These are phyloP conservation scores for Bidens hawaiensis DNA, from an alignment of 140 eudicot genomes.

Conservation along the genomic window DNA sequence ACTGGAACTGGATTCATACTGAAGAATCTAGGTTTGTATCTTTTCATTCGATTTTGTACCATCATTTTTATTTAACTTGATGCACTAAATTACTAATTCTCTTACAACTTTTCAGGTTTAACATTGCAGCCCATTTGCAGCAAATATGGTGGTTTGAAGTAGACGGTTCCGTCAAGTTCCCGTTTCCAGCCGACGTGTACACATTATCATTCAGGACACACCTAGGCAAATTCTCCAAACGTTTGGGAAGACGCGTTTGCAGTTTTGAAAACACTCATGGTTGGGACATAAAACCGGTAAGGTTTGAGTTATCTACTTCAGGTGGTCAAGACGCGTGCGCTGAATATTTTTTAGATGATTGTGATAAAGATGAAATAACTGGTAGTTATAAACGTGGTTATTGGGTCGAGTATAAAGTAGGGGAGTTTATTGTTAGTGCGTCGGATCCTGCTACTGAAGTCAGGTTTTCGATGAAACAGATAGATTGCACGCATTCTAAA, in stretches of 20 bases:
- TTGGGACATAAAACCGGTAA: conserved; percentile 81
- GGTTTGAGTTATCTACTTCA: conserved; percentile 65
- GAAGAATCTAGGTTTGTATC: conserved; percentile 70
- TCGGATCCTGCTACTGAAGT: conserved; percentile 54
- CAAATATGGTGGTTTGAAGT: conserved; percentile 98
- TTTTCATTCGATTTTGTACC: conserved; percentile 8
- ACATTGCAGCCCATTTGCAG: conserved; percentile 67
- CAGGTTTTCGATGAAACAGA: conserved; percentile 70
- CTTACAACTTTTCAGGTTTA: conserved; percentile 74
- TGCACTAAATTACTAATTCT: too few species aligned
- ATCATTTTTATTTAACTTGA: too few species aligned
- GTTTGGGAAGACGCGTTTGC: conserved; percentile 75
- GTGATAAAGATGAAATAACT: conserved; percentile 40
- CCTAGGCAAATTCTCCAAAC: conserved; percentile 65
- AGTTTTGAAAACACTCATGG: conserved; percentile 80
- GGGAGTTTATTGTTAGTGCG: conserved; percentile 54
- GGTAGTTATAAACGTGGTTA: conserved; percentile 58
- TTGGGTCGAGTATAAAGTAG: conserved; percentile 77
- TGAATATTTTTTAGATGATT: conserved; percentile 58
- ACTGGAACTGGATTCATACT: conserved; percentile 81
- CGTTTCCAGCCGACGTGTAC: conserved; percentile 70
- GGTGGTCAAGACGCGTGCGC: conserved; percentile 66
- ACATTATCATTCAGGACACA: conserved; percentile 74
- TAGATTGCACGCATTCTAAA: conserved; percentile 89
- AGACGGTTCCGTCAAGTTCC: conserved; percentile 57